phyloP scores from a whole-genome alignment of 2,329 filamentous ascomycete species.

The Pseudocercospora eumusae region DNA sequence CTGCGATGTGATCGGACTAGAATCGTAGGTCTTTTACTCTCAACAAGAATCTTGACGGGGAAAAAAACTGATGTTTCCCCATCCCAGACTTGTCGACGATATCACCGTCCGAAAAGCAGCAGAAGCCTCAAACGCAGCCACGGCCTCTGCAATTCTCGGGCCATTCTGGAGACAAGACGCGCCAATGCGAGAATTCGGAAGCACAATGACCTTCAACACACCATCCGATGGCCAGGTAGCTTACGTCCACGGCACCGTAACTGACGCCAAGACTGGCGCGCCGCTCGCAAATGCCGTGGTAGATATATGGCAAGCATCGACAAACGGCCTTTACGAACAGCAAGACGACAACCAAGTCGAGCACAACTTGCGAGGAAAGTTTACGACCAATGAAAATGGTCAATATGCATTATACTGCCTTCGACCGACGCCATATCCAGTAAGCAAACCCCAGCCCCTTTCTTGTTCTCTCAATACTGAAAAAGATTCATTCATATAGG shows the following conservation, averaged over 20 bases:
- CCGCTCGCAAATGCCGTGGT: conserved; percentile 67
- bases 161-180: conserved; percentile 80
- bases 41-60: no score
- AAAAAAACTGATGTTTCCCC: not conserved
- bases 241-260: conserved; percentile 65
- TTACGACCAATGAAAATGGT: conserved; percentile 58
- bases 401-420: conserved; percentile 30
- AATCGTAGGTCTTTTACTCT: conserved; percentile 42
- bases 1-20: conserved; percentile 60
- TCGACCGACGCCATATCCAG: conserved; percentile 32
- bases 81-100: conserved; percentile 65
- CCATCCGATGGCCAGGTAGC: conserved; percentile 56
- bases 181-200: conserved; percentile 68
- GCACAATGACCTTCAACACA: conserved; percentile 60
- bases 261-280: conserved; percentile 61
- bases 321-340: conserved; percentile 68
- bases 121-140: conserved; percentile 55
- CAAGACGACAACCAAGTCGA: conserved; percentile 71
- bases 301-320: conserved; percentile 78
- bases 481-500: not conserved
- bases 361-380: conserved; percentile 72
- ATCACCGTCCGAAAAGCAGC: conserved; percentile 70
- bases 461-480: not conserved
- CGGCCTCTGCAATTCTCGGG: conserved; percentile 76
- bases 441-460: not conserved